These are phyloP conservation scores for Geoglossum cookeanum DNA, from an alignment of 2,329 filamentous ascomycete genomes.

Conservation along the genomic window DNA sequence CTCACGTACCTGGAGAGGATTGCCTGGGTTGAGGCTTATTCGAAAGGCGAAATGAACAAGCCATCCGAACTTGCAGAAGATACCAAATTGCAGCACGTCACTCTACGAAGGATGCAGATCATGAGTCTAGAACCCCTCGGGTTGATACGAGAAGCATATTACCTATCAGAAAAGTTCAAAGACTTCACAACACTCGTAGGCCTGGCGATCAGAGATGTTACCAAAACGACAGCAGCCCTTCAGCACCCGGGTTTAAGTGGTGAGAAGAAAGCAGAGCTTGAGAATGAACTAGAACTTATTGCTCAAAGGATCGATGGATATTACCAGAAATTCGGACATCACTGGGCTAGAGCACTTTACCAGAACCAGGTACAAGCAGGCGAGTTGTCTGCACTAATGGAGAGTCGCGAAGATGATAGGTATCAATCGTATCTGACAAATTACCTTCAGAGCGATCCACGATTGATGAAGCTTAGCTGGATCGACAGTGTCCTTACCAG, in stretches of 20 bases:
- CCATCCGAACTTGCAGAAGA: slow-evolving; percentile 1
- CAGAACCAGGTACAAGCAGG: slow-evolving; percentile 51
- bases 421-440: slow-evolving; percentile 55
- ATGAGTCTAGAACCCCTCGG: background rate
- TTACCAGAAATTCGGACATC: slow-evolving; percentile 30
- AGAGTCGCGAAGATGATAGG: slow-evolving; percentile 36
- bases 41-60: background rate
- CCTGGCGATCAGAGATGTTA: slow-evolving; percentile 15
- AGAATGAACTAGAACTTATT: slow-evolving; percentile 17
- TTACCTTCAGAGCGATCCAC: slow-evolving; percentile 54
- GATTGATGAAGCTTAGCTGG: slow-evolving; percentile 69
- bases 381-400: slow-evolving; percentile 48
- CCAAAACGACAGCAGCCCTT: slow-evolving; percentile 8
- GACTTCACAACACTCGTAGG: slow-evolving; percentile 45
- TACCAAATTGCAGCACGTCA: background rate
- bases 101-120: background rate
- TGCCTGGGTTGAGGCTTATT: background rate
- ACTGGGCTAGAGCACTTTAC: slow-evolving; percentile 52
- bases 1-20: background rate
- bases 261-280: slow-evolving; percentile 8
- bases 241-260: slow-evolving; percentile 7
- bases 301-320: slow-evolving; percentile 24
- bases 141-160: slow-evolving; percentile 16
- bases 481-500: slow-evolving; percentile 78
- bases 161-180: slow-evolving; percentile 32